A percentile compares a stretch with the other conserved stretches of the same genome.
Conservation (phyloP, 202 grass and related monocot species). For the Saccharum hybrid region DNA sequence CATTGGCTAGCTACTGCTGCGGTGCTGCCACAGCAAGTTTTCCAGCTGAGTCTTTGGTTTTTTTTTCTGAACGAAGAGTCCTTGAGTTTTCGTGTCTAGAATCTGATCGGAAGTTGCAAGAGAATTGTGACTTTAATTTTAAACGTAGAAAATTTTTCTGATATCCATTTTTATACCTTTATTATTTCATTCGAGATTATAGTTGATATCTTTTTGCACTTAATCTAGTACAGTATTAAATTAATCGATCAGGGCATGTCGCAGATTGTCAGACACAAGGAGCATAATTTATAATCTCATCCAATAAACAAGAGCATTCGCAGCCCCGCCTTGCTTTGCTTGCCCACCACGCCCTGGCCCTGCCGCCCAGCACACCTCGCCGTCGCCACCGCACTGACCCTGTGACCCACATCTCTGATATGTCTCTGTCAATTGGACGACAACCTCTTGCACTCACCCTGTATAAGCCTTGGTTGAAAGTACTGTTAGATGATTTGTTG, state of each 20-base stretch:
- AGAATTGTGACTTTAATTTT: too few species aligned
- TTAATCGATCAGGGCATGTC: neutral
- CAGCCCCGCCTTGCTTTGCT: neutral
- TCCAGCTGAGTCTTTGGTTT: too few species aligned
- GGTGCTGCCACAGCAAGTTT: too few species aligned
- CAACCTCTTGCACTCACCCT: neutral
- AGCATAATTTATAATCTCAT: neutral
- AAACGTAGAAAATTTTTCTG: too few species aligned
- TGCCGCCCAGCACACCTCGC: neutral
- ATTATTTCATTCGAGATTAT: neutral
- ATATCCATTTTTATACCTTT: neutral
- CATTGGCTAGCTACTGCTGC: too few species aligned
- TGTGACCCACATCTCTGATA: neutral
- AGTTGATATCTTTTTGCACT: neutral
- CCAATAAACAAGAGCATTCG: constrained; percentile 4
- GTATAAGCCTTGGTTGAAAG: too few species aligned
- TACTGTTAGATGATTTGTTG: too few species aligned
- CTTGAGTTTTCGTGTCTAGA: too few species aligned
- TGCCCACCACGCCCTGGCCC: neutral
- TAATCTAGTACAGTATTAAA: neutral
- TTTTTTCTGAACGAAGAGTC: too few species aligned
- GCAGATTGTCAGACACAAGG: neutral
- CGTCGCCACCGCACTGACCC: neutral
- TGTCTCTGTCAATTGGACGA: constrained; percentile 3
- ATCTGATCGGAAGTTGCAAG: too few species aligned